These are phyloP conservation scores for Pharnaceum exiguum DNA, from an alignment of 148 eudicot species.

Conservation along the genomic window DNA sequence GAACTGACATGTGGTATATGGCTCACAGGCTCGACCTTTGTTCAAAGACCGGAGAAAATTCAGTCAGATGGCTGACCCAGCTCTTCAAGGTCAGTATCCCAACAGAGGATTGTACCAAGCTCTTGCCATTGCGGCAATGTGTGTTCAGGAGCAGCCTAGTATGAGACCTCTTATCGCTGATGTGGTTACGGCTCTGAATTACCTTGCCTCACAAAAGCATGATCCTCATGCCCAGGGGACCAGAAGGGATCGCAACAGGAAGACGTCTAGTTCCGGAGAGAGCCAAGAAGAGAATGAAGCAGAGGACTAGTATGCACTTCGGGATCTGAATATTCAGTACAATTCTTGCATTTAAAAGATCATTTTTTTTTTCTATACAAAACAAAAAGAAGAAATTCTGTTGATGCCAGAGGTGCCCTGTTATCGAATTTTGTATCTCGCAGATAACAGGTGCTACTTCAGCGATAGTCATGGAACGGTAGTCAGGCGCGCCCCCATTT, in stretches of 20 bases:
- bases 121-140: conserved; percentile 76
- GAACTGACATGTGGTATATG: background rate
- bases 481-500: background rate
- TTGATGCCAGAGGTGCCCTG: conserved; percentile 17
- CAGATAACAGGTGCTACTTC: conserved; percentile 27
- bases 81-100: conserved; percentile 53
- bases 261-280: background rate
- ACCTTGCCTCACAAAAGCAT: conserved; percentile 50
- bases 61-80: conserved; percentile 63
- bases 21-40: conserved; percentile 61
- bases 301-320: conserved; percentile 15
- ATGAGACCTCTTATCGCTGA: conserved; percentile 65
- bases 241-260: conserved; percentile 9
- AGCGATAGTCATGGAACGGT: conserved; percentile 17
- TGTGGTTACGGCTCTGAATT: conserved; percentile 63
- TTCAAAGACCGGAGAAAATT: conserved; percentile 66
- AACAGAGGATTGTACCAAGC: conserved; percentile 68
- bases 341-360: background rate
- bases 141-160: conserved; percentile 61
- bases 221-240: conserved; percentile 31
- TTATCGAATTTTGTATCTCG: conserved; percentile 23
- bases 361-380: background rate
- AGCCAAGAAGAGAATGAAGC: conserved; percentile 4
- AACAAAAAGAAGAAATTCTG: too few relatives aligned
- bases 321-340: background rate